Conservation (phyloP, 2,329 filamentous ascomycete genomes). For the Fusarium caatingaense region DNA sequence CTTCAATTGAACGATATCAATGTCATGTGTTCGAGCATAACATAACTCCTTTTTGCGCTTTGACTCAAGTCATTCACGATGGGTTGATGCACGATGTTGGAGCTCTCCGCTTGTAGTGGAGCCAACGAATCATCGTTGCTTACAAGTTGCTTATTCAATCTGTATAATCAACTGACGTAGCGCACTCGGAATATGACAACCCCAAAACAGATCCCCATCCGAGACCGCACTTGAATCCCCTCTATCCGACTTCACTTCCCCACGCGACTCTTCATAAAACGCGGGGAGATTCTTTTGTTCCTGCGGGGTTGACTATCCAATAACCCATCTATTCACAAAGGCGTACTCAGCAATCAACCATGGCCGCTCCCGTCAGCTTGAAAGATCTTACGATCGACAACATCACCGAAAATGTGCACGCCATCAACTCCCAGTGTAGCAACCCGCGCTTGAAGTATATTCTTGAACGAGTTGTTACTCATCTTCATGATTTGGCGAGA, state of each 20-base stretch:
- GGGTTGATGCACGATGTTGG: not conserved
- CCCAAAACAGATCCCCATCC: not conserved
- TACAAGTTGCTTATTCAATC: constrained; percentile 1
- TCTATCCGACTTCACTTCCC: not conserved
- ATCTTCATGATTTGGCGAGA: constrained; percentile 80
- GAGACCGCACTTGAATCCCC: not conserved
- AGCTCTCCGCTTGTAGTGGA: not conserved
- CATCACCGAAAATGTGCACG: constrained; percentile 77
- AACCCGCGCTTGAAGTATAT: constrained; percentile 74
- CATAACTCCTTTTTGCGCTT: too few relatives aligned
- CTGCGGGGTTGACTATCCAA: not conserved
- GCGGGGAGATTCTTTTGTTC: not conserved
- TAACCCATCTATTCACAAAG: not conserved
- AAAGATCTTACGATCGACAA: constrained; percentile 76
- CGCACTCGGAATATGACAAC: not conserved
- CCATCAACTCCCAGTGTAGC: constrained; percentile 74
- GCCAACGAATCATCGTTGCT: not conserved
- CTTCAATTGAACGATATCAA: too few relatives aligned
- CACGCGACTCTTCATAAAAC: not conserved
- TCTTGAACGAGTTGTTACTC: constrained; percentile 75
- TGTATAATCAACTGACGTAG: not conserved
- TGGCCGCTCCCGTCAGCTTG: constrained; percentile 22
- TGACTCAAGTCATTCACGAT: too few relatives aligned
- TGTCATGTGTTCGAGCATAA: too few relatives aligned
- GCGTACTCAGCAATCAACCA: not conserved